Evolutionary conservation across 108 stramenopile genomes (phyloP).

Genomic region (Aurantiochytrium sp.): DNA sequence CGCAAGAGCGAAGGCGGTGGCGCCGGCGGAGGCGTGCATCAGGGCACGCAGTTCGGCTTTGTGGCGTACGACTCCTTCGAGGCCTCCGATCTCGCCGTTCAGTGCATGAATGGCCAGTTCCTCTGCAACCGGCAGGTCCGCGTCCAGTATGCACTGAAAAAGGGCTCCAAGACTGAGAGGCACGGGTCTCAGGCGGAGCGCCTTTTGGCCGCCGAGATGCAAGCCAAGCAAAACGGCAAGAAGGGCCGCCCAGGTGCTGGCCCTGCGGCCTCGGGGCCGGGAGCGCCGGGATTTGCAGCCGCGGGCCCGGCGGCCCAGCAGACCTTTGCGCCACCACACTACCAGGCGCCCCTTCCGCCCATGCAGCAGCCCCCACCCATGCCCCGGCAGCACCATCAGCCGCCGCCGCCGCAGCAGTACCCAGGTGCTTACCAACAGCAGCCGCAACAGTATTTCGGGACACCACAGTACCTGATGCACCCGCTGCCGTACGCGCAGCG

Average conservation of each 20-base stretch:
- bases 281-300: too few species aligned
- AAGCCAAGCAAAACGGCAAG: neutral
- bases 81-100: slow-evolving; percentile 89
- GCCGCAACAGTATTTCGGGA: neutral
- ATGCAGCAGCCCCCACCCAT: neutral
- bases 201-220: slow-evolving; percentile 79
- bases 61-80: slow-evolving; percentile 86
- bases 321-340: neutral
- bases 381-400: too few species aligned
- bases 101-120: slow-evolving; percentile 96
- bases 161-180: slow-evolving; percentile 77
- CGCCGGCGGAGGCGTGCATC: slow-evolving; percentile 63
- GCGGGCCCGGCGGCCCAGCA: too few species aligned
- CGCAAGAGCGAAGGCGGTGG: slow-evolving; percentile 73
- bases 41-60: slow-evolving; percentile 90
- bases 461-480: neutral
- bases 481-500: neutral
- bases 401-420: too few species aligned
- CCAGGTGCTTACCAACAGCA: neutral
- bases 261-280: neutral
- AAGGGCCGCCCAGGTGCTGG: neutral
- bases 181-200: slow-evolving; percentile 96
- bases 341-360: neutral
- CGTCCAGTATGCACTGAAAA: slow-evolving; percentile 96
- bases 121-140: slow-evolving; percentile 88